Evolutionary conservation across 306 rosid genomes (phyloP).

Genomic region (Hylodesmum podocarpum): DNA sequence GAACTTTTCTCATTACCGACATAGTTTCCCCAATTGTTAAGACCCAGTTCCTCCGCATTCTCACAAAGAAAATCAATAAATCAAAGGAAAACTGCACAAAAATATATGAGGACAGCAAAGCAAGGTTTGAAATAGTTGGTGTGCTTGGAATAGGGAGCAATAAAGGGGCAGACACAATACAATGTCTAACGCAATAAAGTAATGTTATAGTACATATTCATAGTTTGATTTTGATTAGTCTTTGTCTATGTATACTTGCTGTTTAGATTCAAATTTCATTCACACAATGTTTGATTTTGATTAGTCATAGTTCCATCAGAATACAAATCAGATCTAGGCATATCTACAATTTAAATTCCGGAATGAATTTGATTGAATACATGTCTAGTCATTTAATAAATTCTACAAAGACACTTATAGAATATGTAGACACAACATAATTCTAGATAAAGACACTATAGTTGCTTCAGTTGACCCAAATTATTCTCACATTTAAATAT

Average conservation of each 20-base stretch:
- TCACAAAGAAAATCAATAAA: constrained; percentile 11
- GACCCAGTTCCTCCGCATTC: constrained; percentile 23
- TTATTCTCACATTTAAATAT: neutral
- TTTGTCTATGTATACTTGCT: neutral
- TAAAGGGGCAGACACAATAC: neutral
- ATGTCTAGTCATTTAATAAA: neutral
- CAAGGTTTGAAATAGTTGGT: constrained; percentile 10
- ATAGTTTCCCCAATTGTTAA: constrained; percentile 8
- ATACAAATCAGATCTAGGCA: neutral
- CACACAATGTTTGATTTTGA: neutral
- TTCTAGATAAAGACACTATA: neutral
- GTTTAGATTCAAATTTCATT: neutral
- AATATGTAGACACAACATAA: neutral
- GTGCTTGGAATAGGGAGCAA: neutral
- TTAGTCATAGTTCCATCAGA: neutral
- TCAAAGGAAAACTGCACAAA: constrained; percentile 26
- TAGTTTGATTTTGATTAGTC: neutral
- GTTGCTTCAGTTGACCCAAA: constrained; percentile 7
- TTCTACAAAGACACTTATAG: neutral
- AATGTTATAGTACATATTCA: neutral
- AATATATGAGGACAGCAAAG: neutral
- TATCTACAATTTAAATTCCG: neutral
- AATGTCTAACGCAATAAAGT: constrained; percentile 21
- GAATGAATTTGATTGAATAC: neutral
- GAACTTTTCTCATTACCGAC: constrained; percentile 12